Conservation (phyloP, 257 asterid species). For the Fraxinus cuspidata region DNA sequence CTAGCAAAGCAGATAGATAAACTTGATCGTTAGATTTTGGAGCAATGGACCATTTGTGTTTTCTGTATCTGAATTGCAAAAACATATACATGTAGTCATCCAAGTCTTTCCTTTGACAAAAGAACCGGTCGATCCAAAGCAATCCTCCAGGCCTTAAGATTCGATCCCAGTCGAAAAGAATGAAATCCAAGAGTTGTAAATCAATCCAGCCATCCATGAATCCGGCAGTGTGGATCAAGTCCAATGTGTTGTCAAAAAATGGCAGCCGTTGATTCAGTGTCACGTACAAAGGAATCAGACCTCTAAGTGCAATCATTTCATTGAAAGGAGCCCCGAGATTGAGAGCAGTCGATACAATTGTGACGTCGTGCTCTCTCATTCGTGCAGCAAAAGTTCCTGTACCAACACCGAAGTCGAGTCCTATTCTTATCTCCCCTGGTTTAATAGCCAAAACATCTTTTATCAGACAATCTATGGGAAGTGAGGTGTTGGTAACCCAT, state of each 20-base stretch:
- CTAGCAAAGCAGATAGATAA: constrained; percentile 77
- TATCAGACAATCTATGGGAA: constrained; percentile 51
- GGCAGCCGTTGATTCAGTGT: constrained; percentile 88
- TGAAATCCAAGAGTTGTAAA: constrained; percentile 69
- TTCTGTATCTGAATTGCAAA: constrained; percentile 84
- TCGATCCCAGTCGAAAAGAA: constrained; percentile 90
- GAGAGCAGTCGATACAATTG: constrained; percentile 68
- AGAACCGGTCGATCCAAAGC: constrained; percentile 81
- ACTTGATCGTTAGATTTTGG: constrained; percentile 80
- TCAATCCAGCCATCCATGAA: constrained; percentile 96
- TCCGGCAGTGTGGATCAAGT: constrained; percentile 77
- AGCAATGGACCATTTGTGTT: constrained; percentile 78
- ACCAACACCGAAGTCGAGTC: constrained; percentile 75
- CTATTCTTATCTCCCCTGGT: constrained; percentile 68
- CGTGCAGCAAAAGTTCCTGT: constrained; percentile 87
- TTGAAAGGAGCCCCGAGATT: constrained; percentile 87
- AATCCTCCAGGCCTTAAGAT: constrained; percentile 85
- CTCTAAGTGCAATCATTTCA: constrained; percentile 84
- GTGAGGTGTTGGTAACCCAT: constrained; percentile 56
- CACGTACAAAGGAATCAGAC: constrained; percentile 66
- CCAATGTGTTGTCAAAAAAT: constrained; percentile 88
- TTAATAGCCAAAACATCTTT: constrained; percentile 55
- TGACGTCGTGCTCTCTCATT: constrained; percentile 77
- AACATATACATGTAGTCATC: constrained; percentile 88
- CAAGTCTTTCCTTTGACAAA: constrained; percentile 73